phyloP scores from a whole-genome alignment of 306 rosid genomes.

The Casuarina cunninghamiana region DNA sequence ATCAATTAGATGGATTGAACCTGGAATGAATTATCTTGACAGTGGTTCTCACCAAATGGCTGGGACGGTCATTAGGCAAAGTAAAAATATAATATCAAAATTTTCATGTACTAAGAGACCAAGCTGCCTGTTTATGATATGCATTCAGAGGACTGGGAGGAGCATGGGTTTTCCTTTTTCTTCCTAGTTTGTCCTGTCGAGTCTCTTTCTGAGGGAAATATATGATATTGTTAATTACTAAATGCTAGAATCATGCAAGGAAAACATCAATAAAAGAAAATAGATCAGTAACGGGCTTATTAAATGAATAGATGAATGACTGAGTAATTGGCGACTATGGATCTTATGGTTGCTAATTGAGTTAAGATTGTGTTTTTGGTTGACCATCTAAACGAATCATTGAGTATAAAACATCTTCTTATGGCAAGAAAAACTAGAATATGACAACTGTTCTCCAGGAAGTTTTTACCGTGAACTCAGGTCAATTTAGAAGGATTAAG shows the following conservation, averaged over 20 bases:
- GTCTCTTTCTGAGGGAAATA: background rate
- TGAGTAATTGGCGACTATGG: background rate
- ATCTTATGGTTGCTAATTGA: background rate
- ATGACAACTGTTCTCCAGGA: slow-evolving; percentile 2
- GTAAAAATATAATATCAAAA: background rate
- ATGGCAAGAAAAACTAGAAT: background rate
- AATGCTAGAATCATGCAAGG: background rate
- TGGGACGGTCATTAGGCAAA: background rate
- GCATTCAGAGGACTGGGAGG: background rate
- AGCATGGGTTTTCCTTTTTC: background rate
- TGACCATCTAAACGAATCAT: background rate
- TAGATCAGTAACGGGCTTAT: background rate
- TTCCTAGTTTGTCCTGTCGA: background rate
- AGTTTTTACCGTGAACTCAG: background rate
- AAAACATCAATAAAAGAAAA: background rate
- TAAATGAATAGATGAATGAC: background rate
- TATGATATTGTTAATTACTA: background rate
- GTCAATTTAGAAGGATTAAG: background rate
- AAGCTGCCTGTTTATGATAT: background rate
- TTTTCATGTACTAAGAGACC: background rate
- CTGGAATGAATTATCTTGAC: background rate
- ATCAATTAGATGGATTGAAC: background rate
- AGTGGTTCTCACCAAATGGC: background rate
- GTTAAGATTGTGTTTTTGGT: background rate
- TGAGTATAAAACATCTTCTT: background rate